Base-by-base conservation (phyloP, 2,329 filamentous ascomycete genomes). In the Paecilomyces dactylethromorphus region DNA sequence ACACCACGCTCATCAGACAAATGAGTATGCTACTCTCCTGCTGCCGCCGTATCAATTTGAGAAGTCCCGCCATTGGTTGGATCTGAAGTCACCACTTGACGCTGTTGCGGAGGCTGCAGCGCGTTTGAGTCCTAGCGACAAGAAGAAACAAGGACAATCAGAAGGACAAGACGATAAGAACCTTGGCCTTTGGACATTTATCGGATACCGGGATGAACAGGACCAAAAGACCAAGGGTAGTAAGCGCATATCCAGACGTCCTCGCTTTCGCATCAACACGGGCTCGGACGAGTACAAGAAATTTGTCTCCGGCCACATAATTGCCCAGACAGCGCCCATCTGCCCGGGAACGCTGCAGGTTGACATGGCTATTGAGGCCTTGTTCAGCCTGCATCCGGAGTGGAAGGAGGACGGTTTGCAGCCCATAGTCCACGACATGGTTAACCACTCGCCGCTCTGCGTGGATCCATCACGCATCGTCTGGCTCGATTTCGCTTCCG, bases 231-330 rank as follows among this genome's bases (percentile, higher is more conserved):
- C 35, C 21, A 39, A 15, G 35, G 35, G n/a, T 5, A n/a, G 12
- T 5, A n/a, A 39, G 12, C 35, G 12, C 13, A n/a, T 4, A 12
- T 13, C 35, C 5, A 13, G 35, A 39, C 13, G 13, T 15, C 35
- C 35, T 39, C 66, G 71, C 0, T 82, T 82, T 70, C 69, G 69
- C 0, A 68, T 82, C 66, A 78, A 80, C 60, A 78, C 76, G 0
- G 58, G 39, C 2, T 67, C 61, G 0, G 56, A 69, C 0, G 65
- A 72, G 33, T 82, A 75, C 61, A 54, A 73, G 22, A 31, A 62
- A 0, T 58, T 75, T 2, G 54, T 81, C 0, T 57, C 64, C 0
- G 73, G 72, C 7, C 79, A 82, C 59, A 50, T 76, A 2, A 75
- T 79, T 51, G 73, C 71, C 0, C 59, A 72, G 32, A 73, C 75